Conservation (phyloP, 1,139 yeast species). For the Yamadazyma pseudoaaseri region DNA sequence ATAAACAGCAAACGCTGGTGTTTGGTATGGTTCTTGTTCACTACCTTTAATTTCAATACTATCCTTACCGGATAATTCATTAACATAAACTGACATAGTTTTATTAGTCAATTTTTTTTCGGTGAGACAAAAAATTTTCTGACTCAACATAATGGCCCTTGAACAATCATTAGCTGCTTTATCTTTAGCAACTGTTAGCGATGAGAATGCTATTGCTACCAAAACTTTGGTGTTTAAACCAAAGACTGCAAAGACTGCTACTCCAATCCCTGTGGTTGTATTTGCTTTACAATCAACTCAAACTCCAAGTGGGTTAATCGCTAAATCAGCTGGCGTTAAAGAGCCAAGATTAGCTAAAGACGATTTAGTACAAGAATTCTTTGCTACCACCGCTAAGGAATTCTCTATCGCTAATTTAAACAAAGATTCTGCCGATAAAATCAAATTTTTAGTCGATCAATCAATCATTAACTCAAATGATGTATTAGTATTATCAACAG, state of each 20-base stretch:
- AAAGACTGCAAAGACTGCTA: slow-evolving; percentile 80
- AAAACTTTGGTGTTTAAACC: slow-evolving; percentile 88
- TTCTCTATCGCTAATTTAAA: slow-evolving; percentile 63
- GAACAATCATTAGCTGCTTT: slow-evolving; percentile 60
- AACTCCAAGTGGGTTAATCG: slow-evolving; percentile 67
- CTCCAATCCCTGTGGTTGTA: slow-evolving; percentile 80
- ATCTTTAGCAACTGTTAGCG: slow-evolving; percentile 46
- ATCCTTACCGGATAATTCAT: slow-evolving; percentile 73
- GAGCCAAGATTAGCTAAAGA: slow-evolving; percentile 89
- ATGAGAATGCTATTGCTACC: slow-evolving; percentile 47
- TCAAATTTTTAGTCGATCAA: slow-evolving; percentile 67
- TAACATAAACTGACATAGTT: slow-evolving; percentile 53
- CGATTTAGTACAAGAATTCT: slow-evolving; percentile 69
- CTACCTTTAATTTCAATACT: slow-evolving; percentile 54
- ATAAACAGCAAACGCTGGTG: slow-evolving; percentile 81
- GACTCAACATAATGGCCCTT: slow-evolving; percentile 43
- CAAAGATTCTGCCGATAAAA: slow-evolving; percentile 55
- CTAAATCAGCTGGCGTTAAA: slow-evolving; percentile 68
- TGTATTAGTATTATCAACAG: slow-evolving; percentile 52
- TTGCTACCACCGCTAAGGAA: slow-evolving; percentile 61
- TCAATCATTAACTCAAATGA: slow-evolving; percentile 43
- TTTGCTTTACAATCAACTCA: slow-evolving; percentile 70
- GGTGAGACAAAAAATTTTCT: not conserved
- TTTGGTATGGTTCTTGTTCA: slow-evolving; percentile 67
- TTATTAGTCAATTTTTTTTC: not conserved